Evolutionary conservation across 108 stramenopile species (phyloP), one percentile per base, ranked within the genome.

Genomic region (Seminavis robusta): DNA sequence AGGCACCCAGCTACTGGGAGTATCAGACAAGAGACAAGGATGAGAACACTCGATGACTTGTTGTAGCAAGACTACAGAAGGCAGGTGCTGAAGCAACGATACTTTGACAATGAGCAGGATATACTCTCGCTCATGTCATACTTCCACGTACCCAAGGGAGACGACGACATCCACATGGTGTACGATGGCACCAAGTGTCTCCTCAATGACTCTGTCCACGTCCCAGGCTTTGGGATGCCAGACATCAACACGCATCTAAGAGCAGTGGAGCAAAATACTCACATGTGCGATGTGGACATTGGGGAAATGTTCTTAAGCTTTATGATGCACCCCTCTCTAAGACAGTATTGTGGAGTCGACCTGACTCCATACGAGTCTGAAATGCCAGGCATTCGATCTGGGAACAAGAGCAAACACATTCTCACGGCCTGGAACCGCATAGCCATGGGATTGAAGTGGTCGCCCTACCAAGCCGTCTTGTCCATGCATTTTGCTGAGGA

Each of bases 251-350:
- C 69, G n/a, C n/a, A n/a, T n/a, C n/a, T n/a, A n/a, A n/a, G n/a
- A n/a, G n/a, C n/a, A n/a, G n/a, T n/a, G n/a, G n/a, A n/a, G n/a
- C n/a, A n/a, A n/a, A n/a, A n/a, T n/a, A 43, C 64, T n/a, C 53
- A 49, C 28, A 44, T 57, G 24, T 67, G 47, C 0, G 68, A 79
- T 44, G 47, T 55, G 30, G 68, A 79, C 56, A 46, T 66, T 16
- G 78, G 69, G 0, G 73, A 79, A 44, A 62, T 71, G 65, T 79
- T 79, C 42, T 33, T 59, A 3, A 79, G 74, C 26, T 71, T 65
- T 17, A 21, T 20, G 20, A 32, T 75, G 8, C 54, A 73, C 17
- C 19, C 45, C 1, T 26, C 32, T 5, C 0, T 77, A 23, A 40
- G 53, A 41, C 9, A 15, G 1, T 63, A 60, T 23, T 34, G 51